phyloP scores from a whole-genome alignment of 1,284 basidiomycete genomes.

The Microbotryomycetes sp. region DNA sequence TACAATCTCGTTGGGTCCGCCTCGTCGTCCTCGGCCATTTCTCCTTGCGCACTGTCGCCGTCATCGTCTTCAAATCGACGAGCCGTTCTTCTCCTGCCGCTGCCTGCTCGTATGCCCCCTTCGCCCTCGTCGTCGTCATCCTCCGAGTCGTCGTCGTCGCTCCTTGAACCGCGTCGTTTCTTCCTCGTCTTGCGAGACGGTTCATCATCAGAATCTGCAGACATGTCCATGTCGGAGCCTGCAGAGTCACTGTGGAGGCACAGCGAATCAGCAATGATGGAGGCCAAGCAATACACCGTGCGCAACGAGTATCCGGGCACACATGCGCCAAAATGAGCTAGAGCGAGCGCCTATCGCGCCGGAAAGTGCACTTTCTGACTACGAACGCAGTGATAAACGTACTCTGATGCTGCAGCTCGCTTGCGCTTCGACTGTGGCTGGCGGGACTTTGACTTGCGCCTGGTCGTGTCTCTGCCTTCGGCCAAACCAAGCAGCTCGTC shows the following conservation, averaged over 20 bases:
- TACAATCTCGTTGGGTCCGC: constrained; percentile 55
- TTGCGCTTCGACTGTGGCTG: constrained; percentile 2
- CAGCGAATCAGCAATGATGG: constrained; percentile 2
- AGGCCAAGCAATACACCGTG: not conserved
- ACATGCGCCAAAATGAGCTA: no score
- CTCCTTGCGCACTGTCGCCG: not conserved
- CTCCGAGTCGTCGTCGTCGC: constrained; percentile 1
- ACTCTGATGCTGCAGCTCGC: constrained; percentile 14
- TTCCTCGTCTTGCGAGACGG: constrained; percentile 23
- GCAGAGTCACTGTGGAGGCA: constrained; percentile 29
- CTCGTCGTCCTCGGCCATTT: constrained; percentile 13
- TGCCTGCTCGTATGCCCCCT: constrained; percentile 2
- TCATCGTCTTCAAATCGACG: constrained; percentile 18
- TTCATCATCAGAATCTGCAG: constrained; percentile 35
- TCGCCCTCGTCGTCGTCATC: constrained; percentile 8
- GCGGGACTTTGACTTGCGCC: constrained; percentile 37
- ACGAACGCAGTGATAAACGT: no score
- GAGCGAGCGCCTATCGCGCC: not conserved
- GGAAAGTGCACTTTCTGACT: not conserved
- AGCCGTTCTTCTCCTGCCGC: not conserved
- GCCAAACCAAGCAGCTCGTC: constrained; percentile 44
- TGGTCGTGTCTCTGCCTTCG: constrained; percentile 41
- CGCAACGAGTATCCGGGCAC: not conserved
- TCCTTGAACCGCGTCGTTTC: not conserved
- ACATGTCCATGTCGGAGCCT: constrained; percentile 32